phyloP scores from a whole-genome alignment of 768 basidiomycete species.

The Tricholoma terreum region DNA sequence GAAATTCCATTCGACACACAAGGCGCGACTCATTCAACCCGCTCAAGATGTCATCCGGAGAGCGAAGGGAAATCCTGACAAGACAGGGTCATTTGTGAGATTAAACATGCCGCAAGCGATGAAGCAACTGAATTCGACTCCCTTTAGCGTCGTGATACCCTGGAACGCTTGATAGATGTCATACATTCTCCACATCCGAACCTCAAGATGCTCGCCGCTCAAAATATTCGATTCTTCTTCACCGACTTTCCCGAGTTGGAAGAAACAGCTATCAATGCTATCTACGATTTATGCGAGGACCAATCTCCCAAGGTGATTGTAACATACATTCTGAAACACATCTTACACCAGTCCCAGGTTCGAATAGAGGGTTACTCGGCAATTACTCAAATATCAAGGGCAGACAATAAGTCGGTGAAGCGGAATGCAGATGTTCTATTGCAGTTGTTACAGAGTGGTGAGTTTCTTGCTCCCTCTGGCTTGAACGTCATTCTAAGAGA shows the following conservation, averaged over 20 bases:
- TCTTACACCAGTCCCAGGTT: constrained; percentile 40
- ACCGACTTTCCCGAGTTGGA: constrained; percentile 69
- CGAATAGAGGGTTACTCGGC: constrained; percentile 68
- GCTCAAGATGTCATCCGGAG: constrained; percentile 39
- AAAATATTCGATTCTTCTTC: constrained; percentile 56
- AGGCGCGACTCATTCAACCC: background rate
- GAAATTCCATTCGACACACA: background rate
- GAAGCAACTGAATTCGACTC: constrained; percentile 3
- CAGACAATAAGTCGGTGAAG: constrained; percentile 57
- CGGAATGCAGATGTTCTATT: constrained; percentile 73
- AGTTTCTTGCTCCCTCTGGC: constrained; percentile 17
- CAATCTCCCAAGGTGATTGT: constrained; percentile 45
- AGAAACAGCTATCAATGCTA: constrained; percentile 72
- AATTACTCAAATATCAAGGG: constrained; percentile 45
- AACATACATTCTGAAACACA: background rate
- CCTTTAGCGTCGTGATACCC: constrained; percentile 46
- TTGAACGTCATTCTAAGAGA: constrained; percentile 1
- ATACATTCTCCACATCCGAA: constrained; percentile 44
- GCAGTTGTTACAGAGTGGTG: constrained; percentile 74
- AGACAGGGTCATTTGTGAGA: constrained; percentile 38
- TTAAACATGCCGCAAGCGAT: background rate
- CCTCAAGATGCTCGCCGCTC: constrained; percentile 57
- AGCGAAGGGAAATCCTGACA: constrained; percentile 38
- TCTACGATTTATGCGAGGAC: constrained; percentile 78
- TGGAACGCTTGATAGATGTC: constrained; percentile 52